Evolutionary conservation across 2,329 filamentous ascomycete species (phyloP), one percentile per base, ranked within the genome.

Genomic region (Colletotrichum abscissum): DNA sequence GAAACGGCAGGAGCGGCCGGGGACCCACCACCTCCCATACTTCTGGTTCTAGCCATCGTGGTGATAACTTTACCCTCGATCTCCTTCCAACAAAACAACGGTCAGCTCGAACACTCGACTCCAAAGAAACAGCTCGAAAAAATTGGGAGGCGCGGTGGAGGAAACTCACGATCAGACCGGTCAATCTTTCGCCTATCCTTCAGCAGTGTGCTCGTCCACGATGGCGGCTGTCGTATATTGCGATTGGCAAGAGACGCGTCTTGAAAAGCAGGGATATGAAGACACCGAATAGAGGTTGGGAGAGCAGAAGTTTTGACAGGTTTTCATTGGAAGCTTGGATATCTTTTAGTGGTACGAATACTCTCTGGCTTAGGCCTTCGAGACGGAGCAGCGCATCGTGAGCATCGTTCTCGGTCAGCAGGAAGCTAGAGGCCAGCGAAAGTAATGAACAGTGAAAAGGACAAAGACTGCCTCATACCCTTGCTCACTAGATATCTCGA

Each of bases 391-490:
- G 12, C 12, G 4, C 38, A 30, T 22, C 38, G 19, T 49, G 38
- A 63, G 16, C n/a, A 19, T 33, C 5, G 12, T 5, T 63, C 19
- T 19, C 19, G 3, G 5, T 7, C 24, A 11, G 5, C 12, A 9
- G 8, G 59, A 30, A 8, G 1, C 1, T 0, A 16, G 1, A 1
- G 1, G n/a, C 24, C 11, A 9, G 6, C 7, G 9, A 49, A 8
- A 8, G 14, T 1, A 3, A 5, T n/a, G 59, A 9, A 11, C 11
- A 22, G 59, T 63, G 38, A 62, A 2, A 8, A 0, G 3, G 22
- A 7, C 8, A 42, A n/a, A 7, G 12, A 19, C 5, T 7, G 2
- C 7, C 6, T 5, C 58, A 5, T 62, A n/a, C 24, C 19, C 14
- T 19, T 26, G 1, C 26, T 28, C 58, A 62, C 24, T 5, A 46